Conservation (phyloP, 805 yeast genomes). For the Ogataea neopini region DNA sequence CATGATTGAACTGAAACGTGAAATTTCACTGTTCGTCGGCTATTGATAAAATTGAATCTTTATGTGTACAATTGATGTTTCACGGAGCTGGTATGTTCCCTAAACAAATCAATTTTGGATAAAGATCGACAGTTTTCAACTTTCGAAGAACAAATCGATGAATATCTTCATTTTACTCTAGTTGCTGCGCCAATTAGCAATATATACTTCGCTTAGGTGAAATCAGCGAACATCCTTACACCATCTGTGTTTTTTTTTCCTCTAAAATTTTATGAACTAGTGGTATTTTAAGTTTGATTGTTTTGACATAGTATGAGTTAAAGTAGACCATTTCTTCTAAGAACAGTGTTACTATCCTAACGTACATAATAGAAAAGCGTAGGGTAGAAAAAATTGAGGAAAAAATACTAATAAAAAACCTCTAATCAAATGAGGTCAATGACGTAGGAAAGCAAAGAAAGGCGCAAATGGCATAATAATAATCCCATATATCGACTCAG, state of each 20-base stretch:
- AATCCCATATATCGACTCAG: conserved; percentile 3
- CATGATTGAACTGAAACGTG: conserved; percentile 19
- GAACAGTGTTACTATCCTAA: not conserved
- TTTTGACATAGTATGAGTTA: too few relatives aligned
- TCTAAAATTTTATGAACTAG: too few relatives aligned
- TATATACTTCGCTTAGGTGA: not conserved
- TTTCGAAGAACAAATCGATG: not conserved
- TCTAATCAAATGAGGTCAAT: not conserved
- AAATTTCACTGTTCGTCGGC: conserved; percentile 6
- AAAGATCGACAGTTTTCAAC: not conserved
- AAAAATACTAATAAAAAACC: not conserved
- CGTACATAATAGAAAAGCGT: not conserved
- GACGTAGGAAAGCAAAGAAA: conserved; percentile 4
- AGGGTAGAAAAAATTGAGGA: not conserved
- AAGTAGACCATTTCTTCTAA: not conserved
- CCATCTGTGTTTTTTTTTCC: too few relatives aligned
- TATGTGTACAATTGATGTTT: not conserved
- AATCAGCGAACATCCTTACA: not conserved
- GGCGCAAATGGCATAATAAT: conserved; percentile 4
- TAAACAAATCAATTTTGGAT: too few relatives aligned
- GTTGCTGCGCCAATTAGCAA: conserved; percentile 6
- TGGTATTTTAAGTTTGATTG: too few relatives aligned
- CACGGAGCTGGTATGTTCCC: too few relatives aligned
- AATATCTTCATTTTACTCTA: not conserved
- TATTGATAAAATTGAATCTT: not conserved